Evolutionary conservation across 345 rosid genomes (phyloP), one percentile per base, ranked within the genome.

Genomic region (Linum trigynum): DNA sequence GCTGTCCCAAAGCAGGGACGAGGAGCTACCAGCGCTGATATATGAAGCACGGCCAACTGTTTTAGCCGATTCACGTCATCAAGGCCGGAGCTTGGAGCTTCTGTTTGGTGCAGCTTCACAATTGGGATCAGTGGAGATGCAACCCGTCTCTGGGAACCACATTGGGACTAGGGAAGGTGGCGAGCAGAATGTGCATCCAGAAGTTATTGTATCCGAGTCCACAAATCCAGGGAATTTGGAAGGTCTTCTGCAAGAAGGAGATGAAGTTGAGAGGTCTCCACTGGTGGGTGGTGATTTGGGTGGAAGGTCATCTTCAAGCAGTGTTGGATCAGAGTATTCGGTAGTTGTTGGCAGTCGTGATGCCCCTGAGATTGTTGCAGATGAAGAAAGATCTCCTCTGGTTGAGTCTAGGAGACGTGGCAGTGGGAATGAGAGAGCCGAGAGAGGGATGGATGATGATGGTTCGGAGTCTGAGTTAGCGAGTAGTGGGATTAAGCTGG

Each of bases 21-120:
- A 94, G 71, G 99, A 94, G 67, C 91, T 94, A 55, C 99, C 99
- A 55, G 99, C 99, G 5, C 77, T 90, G 83, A 79, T 94, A 3
- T 94, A 94, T 61, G 97, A 94, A 80, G 96, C 97, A 65, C 83
- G 99, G 36, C 97, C 99, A n/a, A 76, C 80, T 3, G 88, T 86
- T 61, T 75, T 85, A 7, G 69, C 60, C 6, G 69, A 70, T 76
- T 78, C 67, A 60, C 64, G 82, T 59, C 74, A 51, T 61, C 83
- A 38, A n/a, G 80, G 76, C 50, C 68, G 91, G 39, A 83, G 74
- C 65, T 66, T 82, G 65, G 82, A 88, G 66, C 80, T 75, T 71
- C 74, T 89, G 83, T 86, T 84, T 71, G 88, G 75, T 55, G 91
- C 84, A 53, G 86, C 64, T 74, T 79, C 85, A 1, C 88, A 84